These are phyloP conservation scores for Geotrichum europaeum DNA, from an alignment of 1,139 yeast genomes.

Conservation along the genomic window DNA sequence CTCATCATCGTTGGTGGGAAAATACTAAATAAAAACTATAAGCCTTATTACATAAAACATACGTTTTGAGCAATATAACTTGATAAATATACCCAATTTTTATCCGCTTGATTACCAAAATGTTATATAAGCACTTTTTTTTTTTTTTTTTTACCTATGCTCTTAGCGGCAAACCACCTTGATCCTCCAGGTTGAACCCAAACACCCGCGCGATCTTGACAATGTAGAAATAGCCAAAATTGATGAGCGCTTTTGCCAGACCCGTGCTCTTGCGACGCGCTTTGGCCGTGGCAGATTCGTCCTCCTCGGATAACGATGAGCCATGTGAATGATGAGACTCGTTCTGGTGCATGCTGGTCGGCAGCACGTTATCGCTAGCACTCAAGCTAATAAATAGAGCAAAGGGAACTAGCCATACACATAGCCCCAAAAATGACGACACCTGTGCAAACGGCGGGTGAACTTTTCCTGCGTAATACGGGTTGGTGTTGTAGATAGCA, in stretches of 20 bases:
- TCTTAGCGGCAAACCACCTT: constrained; percentile 30
- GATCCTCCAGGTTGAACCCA: constrained; percentile 54
- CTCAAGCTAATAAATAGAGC: constrained; percentile 85
- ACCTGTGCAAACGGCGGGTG: constrained; percentile 82
- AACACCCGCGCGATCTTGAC: constrained; percentile 46
- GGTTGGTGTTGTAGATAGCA: constrained; percentile 29
- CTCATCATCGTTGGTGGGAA: background rate
- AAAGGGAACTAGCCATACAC: constrained; percentile 93
- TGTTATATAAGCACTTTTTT: background rate
- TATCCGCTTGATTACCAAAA: background rate
- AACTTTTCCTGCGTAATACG: constrained; percentile 43
- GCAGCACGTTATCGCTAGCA: constrained; percentile 86
- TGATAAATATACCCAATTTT: background rate
- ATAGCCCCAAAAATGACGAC: constrained; percentile 86
- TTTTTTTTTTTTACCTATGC: background rate
- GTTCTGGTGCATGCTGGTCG: constrained; percentile 35
- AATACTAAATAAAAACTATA: no score
- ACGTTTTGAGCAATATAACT: constrained; percentile 47
- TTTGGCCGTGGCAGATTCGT: constrained; percentile 31
- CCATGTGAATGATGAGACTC: background rate
- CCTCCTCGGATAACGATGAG: constrained; percentile 21
- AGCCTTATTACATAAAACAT: background rate
- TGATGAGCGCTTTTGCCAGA: constrained; percentile 60
- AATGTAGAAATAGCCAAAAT: constrained; percentile 45
- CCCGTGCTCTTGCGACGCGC: constrained; percentile 43